Evolutionary conservation across 306 rosid species (phyloP).

Genomic region (Fragaria nilgerrensis): DNA sequence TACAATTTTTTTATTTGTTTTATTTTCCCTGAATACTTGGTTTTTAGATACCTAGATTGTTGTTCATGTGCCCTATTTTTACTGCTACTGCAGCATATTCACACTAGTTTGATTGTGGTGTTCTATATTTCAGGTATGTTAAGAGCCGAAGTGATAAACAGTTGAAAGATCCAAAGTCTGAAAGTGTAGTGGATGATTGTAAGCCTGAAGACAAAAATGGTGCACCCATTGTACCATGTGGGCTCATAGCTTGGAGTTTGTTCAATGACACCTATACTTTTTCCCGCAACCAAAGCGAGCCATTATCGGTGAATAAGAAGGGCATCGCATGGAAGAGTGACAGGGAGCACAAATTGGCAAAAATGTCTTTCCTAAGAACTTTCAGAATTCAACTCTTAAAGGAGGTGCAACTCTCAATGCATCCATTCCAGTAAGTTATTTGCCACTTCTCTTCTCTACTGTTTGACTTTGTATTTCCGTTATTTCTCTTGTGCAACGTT

Average conservation of each 20-base stretch:
- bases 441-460: conserved; percentile 9
- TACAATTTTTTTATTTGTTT: not conserved
- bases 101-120: not conserved
- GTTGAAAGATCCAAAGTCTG: conserved; percentile 40
- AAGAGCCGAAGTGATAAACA: conserved; percentile 90
- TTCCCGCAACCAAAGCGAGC: conserved; percentile 30
- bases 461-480: not conserved
- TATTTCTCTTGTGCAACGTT: not conserved
- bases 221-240: conserved; percentile 68
- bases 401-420: conserved; percentile 52
- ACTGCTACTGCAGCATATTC: not conserved
- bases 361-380: conserved; percentile 77
- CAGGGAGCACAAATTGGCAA: conserved; percentile 83
- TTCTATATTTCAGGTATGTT: conserved; percentile 62
- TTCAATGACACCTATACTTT: conserved; percentile 85
- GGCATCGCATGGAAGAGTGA: conserved; percentile 93
- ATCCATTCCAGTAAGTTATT: conserved; percentile 49
- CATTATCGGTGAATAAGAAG: conserved; percentile 60
- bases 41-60: not conserved
- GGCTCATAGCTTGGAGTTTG: conserved; percentile 98
- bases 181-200: conserved; percentile 39
- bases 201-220: conserved; percentile 61
- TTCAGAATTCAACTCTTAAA: conserved; percentile 62
- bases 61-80: not conserved
- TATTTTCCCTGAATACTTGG: not conserved